Evolutionary conservation across 2,329 filamentous ascomycete genomes (phyloP).

Genomic region (Meredithiella fracta): DNA sequence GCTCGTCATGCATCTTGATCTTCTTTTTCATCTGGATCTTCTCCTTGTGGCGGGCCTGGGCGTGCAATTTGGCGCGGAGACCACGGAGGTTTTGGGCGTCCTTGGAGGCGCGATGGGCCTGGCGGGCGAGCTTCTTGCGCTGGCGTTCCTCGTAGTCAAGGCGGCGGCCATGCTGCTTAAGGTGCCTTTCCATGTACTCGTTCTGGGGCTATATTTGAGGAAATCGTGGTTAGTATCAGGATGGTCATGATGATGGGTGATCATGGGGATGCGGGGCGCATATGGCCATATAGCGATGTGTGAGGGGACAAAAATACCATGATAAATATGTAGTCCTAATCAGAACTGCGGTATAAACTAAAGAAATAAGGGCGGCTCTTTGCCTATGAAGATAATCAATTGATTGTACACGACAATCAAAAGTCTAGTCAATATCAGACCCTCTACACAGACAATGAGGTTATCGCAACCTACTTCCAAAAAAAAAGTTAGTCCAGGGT

Average conservation of each 20-base stretch:
- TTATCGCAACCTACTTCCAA: neutral
- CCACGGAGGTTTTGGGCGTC: slow-evolving; percentile 89
- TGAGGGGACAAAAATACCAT: slow-evolving; percentile 7
- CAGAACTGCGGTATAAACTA: neutral
- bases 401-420: neutral
- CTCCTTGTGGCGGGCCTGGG: slow-evolving; percentile 86
- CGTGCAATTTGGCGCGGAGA: slow-evolving; percentile 79
- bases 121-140: slow-evolving; percentile 75
- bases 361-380: slow-evolving; percentile 4
- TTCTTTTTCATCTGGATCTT: slow-evolving; percentile 97
- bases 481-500: slow-evolving; percentile 7
- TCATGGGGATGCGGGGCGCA: too few species aligned
- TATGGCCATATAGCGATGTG: too few species aligned
- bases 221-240: neutral
- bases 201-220: slow-evolving; percentile 43
- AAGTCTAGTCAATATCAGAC: neutral
- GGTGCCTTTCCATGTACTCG: slow-evolving; percentile 57
- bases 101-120: slow-evolving; percentile 73
- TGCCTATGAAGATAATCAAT: slow-evolving; percentile 1
- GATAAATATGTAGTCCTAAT: neutral
- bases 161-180: slow-evolving; percentile 34
- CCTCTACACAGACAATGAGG: neutral
- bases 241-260: too few species aligned
- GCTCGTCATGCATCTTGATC: slow-evolving; percentile 89
- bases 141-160: slow-evolving; percentile 73